Percentiles rank a stretch among this genome's conserved stretches.
Evolutionary conservation across 2,329 filamentous ascomycete species (phyloP).

Genomic region (Camillea tinctor): DNA sequence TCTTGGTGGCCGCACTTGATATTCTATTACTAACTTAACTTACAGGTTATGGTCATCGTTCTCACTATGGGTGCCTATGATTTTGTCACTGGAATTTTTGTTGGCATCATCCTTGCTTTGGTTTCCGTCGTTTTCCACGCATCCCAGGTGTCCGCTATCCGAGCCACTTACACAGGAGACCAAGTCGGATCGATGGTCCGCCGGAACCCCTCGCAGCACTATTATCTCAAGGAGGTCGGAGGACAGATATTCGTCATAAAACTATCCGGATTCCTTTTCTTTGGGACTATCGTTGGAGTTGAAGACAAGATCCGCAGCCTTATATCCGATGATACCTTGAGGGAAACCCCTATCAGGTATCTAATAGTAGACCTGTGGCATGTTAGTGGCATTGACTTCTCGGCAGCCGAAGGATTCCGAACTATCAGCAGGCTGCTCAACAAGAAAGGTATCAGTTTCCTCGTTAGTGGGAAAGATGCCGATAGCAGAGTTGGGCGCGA

Average conservation of each 20-base stretch:
- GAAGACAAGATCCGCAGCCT: slow-evolving; percentile 82
- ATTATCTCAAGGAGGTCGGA: slow-evolving; percentile 82
- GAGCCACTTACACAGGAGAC: slow-evolving; percentile 85
- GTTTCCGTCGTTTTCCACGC: slow-evolving; percentile 89
- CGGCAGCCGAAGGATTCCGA: slow-evolving; percentile 91
- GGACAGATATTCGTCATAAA: slow-evolving; percentile 90
- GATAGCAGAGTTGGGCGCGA: slow-evolving; percentile 74
- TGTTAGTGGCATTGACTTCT: slow-evolving; percentile 93
- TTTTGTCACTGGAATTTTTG: slow-evolving; percentile 90
- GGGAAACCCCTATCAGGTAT: slow-evolving; percentile 77
- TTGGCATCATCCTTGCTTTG: slow-evolving; percentile 89
- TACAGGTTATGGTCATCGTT: slow-evolving; percentile 76
- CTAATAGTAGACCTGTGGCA: slow-evolving; percentile 85
- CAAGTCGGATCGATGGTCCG: slow-evolving; percentile 90
- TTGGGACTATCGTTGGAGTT: slow-evolving; percentile 94
- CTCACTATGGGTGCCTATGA: slow-evolving; percentile 96
- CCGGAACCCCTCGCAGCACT: slow-evolving; percentile 83
- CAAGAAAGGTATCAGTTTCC: slow-evolving; percentile 73
- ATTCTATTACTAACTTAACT: slow-evolving; percentile 20
- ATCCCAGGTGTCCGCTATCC: slow-evolving; percentile 82
- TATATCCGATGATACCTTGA: slow-evolving; percentile 80
- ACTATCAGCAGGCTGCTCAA: slow-evolving; percentile 83
- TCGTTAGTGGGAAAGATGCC: slow-evolving; percentile 79
- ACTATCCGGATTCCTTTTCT: slow-evolving; percentile 93
- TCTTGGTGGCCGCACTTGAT: not conserved